Conservation (phyloP, 495 filamentous ascomycete genomes). For the Podospora appendiculata region DNA sequence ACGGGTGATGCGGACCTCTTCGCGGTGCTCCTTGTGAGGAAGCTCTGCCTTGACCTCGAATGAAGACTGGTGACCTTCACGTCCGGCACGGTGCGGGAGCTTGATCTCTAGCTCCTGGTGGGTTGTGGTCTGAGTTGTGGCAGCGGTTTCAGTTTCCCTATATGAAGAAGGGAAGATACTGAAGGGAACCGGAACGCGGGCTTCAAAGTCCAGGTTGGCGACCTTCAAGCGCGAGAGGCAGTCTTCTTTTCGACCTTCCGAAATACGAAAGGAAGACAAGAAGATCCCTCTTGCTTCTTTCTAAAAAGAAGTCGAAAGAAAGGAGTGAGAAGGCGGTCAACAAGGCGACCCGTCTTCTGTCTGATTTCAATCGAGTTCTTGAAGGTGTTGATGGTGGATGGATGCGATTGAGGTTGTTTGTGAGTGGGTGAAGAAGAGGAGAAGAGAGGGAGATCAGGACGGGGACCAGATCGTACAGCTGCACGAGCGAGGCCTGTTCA, state of each 20-base stretch:
- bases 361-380: constrained; percentile 22
- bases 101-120: constrained; percentile 82
- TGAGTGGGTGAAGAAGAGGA: constrained; percentile 15
- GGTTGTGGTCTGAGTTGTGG: constrained; percentile 60
- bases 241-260: constrained; percentile 89
- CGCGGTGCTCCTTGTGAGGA: constrained; percentile 58
- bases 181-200: constrained; percentile 97
- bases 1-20: constrained; percentile 71
- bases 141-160: constrained; percentile 79
- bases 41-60: constrained; percentile 51
- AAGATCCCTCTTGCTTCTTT: constrained; percentile 77
- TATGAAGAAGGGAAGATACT: constrained; percentile 99
- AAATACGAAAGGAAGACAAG: constrained; percentile 92
- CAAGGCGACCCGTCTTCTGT: constrained; percentile 27
- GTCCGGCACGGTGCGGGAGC: constrained; percentile 76
- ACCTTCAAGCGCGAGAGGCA: constrained; percentile 58
- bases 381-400: constrained; percentile 7
- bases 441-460: constrained; percentile 20
- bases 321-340: constrained; percentile 27
- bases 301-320: constrained; percentile 44
- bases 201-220: constrained; percentile 99
- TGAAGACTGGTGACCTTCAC: constrained; percentile 79
- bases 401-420: constrained; percentile 18
- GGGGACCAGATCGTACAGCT: constrained; percentile 11
- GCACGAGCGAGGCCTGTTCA: constrained; percentile 25